These are phyloP conservation scores for Acacia crassicarpa DNA, from an alignment of 306 rosid species.

Conservation along the genomic window DNA sequence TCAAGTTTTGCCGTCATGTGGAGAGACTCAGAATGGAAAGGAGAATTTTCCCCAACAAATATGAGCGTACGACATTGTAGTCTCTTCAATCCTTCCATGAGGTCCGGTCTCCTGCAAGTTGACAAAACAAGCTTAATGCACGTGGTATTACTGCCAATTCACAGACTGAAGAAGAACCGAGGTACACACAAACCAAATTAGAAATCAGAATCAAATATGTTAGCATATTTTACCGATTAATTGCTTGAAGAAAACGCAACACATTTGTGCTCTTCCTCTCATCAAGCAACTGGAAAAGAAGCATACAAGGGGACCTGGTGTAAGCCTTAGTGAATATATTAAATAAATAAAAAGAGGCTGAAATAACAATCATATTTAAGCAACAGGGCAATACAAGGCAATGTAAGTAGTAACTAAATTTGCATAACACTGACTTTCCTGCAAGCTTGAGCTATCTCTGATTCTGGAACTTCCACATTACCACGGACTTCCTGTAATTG, in stretches of 20 bases:
- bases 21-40: conserved; percentile 91
- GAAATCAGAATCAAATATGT: conserved; percentile 2
- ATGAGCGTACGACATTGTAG: conserved; percentile 85
- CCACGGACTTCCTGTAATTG: conserved; percentile 81
- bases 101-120: conserved; percentile 80
- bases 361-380: conserved; percentile 23
- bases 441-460: conserved; percentile 96
- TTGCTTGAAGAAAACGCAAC: conserved; percentile 73
- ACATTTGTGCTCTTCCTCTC: conserved; percentile 87
- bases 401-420: conserved; percentile 23
- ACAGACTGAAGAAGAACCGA: background rate
- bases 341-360: background rate
- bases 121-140: conserved; percentile 28
- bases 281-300: conserved; percentile 69
- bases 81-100: conserved; percentile 74
- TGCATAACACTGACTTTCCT: conserved; percentile 68
- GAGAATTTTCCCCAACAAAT: conserved; percentile 96
- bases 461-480: conserved; percentile 75
- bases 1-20: conserved; percentile 88
- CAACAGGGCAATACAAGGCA: conserved; percentile 15
- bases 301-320: conserved; percentile 29
- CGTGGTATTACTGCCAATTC: background rate
- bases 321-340: conserved; percentile 12
- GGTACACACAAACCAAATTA: background rate
- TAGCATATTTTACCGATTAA: conserved; percentile 55